Evolutionary conservation across 768 basidiomycete species (phyloP).

Genomic region (Hortiboletus flavorubellus): DNA sequence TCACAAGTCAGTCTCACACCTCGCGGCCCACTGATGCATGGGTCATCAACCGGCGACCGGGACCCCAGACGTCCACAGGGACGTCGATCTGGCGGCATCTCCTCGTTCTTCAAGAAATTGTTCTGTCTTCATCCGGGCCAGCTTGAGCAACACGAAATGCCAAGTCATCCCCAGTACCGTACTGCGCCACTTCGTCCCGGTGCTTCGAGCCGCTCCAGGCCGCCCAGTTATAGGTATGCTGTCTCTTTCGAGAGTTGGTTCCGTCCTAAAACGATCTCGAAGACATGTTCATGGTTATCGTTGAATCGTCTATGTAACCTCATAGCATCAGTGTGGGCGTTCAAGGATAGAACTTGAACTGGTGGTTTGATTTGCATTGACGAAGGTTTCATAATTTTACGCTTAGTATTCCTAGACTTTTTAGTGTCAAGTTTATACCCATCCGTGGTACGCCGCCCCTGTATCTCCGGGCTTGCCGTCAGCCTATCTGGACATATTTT

Average conservation of each 20-base stretch:
- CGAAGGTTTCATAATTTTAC: too few species aligned
- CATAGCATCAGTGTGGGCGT: too few species aligned
- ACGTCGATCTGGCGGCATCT: not conserved
- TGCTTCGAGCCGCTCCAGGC: too few species aligned
- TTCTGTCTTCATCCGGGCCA: not conserved
- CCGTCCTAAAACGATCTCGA: not conserved
- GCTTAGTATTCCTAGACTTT: not conserved
- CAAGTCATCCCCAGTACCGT: too few species aligned
- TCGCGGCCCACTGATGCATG: not conserved
- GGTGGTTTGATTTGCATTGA: not conserved
- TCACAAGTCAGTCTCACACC: not conserved
- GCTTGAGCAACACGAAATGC: not conserved
- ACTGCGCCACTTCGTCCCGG: not conserved
- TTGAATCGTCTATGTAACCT: not conserved
- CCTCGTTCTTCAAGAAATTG: not conserved
- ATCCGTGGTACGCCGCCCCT: not conserved
- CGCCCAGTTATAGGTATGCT: not conserved
- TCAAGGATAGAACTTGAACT: too few species aligned
- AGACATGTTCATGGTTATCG: conserved; percentile 1
- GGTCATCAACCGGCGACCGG: not conserved
- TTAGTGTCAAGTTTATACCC: not conserved
- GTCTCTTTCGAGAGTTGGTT: not conserved
- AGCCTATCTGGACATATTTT: not conserved
- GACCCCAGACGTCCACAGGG: not conserved
- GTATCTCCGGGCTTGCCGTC: not conserved